Evolutionary conservation across 2,329 filamentous ascomycete species (phyloP).

Genomic region (Aspergillus costaricaensis): DNA sequence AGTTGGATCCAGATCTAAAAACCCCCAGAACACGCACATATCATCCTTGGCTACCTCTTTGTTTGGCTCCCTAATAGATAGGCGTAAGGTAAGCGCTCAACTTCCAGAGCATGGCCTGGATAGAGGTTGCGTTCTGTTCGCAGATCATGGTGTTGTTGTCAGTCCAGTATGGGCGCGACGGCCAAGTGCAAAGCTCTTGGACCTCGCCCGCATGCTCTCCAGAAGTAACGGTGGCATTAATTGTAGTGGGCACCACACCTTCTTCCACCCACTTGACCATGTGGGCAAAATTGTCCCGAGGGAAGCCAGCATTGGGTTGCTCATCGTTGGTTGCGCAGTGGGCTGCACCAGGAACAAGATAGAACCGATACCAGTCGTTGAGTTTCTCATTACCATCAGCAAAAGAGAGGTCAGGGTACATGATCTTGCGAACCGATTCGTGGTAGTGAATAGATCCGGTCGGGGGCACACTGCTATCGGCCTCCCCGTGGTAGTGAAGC

Average conservation of each 20-base stretch:
- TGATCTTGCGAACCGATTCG: constrained; percentile 1
- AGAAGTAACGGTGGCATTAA: background rate
- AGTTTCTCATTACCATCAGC: background rate
- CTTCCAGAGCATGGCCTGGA: background rate
- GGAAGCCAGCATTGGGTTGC: constrained; percentile 1
- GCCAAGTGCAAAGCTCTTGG: background rate
- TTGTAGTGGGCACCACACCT: background rate
- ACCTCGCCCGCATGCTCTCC: background rate
- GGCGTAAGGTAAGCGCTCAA: no score
- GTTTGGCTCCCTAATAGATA: no score
- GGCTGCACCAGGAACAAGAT: background rate
- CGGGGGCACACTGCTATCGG: background rate
- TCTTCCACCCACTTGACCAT: background rate
- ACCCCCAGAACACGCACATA: no score
- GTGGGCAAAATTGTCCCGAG: background rate
- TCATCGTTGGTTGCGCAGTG: constrained; percentile 2
- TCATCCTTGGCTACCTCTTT: no score
- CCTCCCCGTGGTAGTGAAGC: constrained; percentile 1
- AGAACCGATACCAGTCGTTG: background rate
- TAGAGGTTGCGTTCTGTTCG: background rate
- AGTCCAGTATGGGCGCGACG: constrained; percentile 1
- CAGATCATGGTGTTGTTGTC: constrained; percentile 1
- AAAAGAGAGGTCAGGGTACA: background rate
- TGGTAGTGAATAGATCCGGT: constrained; percentile 1
- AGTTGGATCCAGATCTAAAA: no score